phyloP scores from a whole-genome alignment of 2,329 filamentous ascomycete genomes.

The Penicillium concentricum region DNA sequence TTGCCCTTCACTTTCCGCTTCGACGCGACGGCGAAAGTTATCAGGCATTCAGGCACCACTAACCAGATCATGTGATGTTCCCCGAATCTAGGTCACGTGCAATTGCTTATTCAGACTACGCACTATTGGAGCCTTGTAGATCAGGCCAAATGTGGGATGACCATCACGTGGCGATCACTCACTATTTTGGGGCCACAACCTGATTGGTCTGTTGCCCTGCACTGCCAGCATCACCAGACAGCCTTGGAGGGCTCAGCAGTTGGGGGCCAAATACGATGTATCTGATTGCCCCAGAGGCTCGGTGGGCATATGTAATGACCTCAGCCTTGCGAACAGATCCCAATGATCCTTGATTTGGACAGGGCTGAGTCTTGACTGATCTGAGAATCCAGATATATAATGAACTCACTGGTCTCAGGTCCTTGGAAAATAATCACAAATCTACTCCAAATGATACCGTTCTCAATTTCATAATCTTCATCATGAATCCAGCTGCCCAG shows the following conservation, averaged over 20 bases:
- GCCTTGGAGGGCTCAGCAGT: not conserved
- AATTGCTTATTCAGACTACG: accelerated
- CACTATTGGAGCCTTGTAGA: not conserved
- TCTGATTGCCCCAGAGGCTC: not conserved
- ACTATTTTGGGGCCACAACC: not conserved
- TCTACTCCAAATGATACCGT: not conserved
- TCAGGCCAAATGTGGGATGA: not conserved
- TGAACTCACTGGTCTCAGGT: not conserved
- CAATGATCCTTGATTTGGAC: not conserved
- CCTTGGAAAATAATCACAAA: not conserved
- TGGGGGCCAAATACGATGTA: not conserved
- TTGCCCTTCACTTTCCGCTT: constrained; percentile 6
- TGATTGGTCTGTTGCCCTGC: not conserved
- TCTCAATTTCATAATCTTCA: not conserved
- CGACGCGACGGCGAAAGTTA: constrained; percentile 12
- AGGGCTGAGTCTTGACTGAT: not conserved
- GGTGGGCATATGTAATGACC: not conserved
- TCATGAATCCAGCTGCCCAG: constrained; percentile 5
- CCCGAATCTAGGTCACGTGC: accelerated
- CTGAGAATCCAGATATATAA: not conserved
- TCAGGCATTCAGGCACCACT: constrained; percentile 1
- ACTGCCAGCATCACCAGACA: constrained; percentile 1
- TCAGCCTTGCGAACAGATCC: not conserved
- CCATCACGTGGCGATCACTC: not conserved
- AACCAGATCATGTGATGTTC: not conserved